Percentiles rank a stretch among this genome's conserved stretches.
These are phyloP conservation scores for Penicillium corylophilum DNA, from an alignment of 2,329 filamentous ascomycete genomes.

Conservation along the genomic window DNA sequence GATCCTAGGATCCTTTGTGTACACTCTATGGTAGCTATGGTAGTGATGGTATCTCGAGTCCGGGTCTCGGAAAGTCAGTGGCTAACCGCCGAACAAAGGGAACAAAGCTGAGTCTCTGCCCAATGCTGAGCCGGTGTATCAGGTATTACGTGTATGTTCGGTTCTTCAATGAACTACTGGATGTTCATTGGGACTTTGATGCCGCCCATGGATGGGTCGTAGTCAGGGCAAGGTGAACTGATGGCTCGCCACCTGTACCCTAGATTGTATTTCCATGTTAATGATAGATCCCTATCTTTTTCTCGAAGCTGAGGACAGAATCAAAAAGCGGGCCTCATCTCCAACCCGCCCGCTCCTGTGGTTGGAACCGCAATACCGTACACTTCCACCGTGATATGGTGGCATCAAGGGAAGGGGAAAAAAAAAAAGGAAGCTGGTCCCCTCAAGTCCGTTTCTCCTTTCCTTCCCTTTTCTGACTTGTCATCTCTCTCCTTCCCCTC, in stretches of 20 bases:
- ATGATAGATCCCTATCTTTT: background rate
- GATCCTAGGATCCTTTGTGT: too few species aligned
- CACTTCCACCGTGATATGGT: background rate
- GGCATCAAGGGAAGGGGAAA: background rate
- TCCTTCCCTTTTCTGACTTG: conserved; percentile 8
- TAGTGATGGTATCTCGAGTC: too few species aligned
- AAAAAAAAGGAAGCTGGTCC: background rate
- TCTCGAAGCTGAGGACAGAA: background rate
- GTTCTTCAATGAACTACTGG: background rate
- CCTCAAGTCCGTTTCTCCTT: conserved; percentile 5
- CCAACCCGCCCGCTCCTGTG: conserved; percentile 13
- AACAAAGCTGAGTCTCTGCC: background rate
- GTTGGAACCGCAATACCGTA: conserved; percentile 21
- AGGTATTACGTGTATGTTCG: background rate
- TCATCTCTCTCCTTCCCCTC: background rate
- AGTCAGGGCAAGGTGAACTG: background rate
- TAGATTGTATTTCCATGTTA: background rate
- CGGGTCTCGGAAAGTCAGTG: background rate
- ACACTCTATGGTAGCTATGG: too few species aligned
- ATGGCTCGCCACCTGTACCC: background rate
- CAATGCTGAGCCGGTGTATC: background rate
- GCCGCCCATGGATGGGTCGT: background rate
- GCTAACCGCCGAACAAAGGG: background rate
- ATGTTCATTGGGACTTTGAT: background rate
- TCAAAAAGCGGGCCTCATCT: conserved; percentile 2